Evolutionary conservation across 805 yeast genomes (phyloP).

Genomic region (Yarrowia sp.): DNA sequence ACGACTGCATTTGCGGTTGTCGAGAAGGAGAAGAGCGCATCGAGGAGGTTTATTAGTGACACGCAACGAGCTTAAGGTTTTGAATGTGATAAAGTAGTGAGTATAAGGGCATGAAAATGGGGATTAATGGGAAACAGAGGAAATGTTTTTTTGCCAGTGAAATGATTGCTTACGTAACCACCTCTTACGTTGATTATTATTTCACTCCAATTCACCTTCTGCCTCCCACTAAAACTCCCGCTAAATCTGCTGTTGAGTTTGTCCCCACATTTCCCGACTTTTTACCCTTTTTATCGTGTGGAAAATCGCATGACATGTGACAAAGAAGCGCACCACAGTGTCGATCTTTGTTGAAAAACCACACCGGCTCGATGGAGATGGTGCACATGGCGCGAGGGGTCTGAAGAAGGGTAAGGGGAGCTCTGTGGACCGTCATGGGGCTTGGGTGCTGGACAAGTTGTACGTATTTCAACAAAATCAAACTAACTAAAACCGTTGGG

Average conservation of each 20-base stretch:
- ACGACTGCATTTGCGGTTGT: constrained; percentile 18
- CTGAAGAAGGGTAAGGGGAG: no score
- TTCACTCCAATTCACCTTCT: no score
- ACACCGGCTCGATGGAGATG: no score
- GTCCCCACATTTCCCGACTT: constrained; percentile 9
- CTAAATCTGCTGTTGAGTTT: not conserved
- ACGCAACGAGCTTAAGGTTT: not conserved
- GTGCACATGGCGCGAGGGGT: no score
- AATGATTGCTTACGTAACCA: no score
- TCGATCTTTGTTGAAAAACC: not conserved
- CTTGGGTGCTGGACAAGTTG: not conserved
- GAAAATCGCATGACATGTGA: constrained; percentile 7
- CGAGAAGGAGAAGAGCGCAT: not conserved
- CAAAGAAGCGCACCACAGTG: not conserved
- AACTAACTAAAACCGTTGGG: not conserved
- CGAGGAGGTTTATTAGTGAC: not conserved
- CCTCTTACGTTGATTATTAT: no score
- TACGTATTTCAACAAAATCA: not conserved
- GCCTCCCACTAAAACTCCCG: no score
- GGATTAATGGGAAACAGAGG: no score
- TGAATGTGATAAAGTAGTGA: constrained; percentile 1
- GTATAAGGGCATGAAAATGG: no score
- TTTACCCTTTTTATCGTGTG: not conserved
- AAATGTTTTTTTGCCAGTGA: no score
- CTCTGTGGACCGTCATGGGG: no score